Percentiles rank a stretch among this genome's conserved stretches.
Evolutionary conservation across 2,329 filamentous ascomycete genomes (phyloP).

Genomic region (Rosellinia necatrix): DNA sequence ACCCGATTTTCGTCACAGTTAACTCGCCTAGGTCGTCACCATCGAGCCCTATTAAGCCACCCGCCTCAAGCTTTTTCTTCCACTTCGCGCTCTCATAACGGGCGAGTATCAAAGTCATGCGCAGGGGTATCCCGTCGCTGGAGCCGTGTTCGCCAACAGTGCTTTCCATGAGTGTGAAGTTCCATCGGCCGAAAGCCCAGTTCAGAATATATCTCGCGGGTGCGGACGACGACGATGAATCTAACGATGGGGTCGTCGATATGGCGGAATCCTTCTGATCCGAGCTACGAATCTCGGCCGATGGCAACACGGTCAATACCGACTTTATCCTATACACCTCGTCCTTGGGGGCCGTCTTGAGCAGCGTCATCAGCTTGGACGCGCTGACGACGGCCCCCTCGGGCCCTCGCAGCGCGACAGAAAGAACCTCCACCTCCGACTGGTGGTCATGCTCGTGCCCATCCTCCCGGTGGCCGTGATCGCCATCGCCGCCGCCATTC

Average conservation of each 20-base stretch:
- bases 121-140: conserved; percentile 59
- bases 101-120: conserved; percentile 78
- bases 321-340: conserved; percentile 96
- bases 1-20: conserved; percentile 54
- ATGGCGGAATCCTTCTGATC: conserved; percentile 50
- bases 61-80: conserved; percentile 72
- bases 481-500: conserved; percentile 43
- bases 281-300: conserved; percentile 51
- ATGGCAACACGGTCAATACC: conserved; percentile 55
- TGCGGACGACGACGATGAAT: conserved; percentile 21
- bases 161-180: conserved; percentile 69
- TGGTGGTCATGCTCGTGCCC: conserved; percentile 62
- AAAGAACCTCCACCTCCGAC: conserved; percentile 90
- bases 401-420: conserved; percentile 66
- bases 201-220: conserved; percentile 81
- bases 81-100: conserved; percentile 76
- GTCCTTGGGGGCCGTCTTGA: conserved; percentile 81
- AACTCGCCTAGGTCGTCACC: conserved; percentile 53
- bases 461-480: conserved; percentile 29
- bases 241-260: conserved; percentile 37
- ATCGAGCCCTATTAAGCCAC: conserved; percentile 57
- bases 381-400: conserved; percentile 53
- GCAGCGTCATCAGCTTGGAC: conserved; percentile 67
- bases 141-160: conserved; percentile 55
- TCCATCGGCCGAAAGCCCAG: conserved; percentile 98